Evolutionary conservation across 257 asterid genomes (phyloP), one percentile per base, ranked within the genome.

Genomic region (Handroanthus guayacan): DNA sequence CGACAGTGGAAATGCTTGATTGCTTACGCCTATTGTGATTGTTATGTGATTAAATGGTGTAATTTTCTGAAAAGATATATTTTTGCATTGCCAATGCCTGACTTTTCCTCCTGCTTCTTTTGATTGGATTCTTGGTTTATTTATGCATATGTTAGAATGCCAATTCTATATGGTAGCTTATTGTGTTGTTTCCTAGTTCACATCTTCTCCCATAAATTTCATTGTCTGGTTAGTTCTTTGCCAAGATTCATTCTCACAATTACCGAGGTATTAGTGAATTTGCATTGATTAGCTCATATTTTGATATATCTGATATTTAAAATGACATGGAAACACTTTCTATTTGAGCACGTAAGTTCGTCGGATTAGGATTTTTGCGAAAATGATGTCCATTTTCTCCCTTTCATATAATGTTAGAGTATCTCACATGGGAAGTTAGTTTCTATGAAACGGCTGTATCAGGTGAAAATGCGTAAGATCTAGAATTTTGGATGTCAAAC

Each of bases 1-100:
- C 7, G 16, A 52, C 39, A 52, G 62, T 65, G 66, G 79, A 54
- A 64, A 48, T 67, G 20, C 74, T 63, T 71, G 79, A 62, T 67
- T 67, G 51, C 74, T 57, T 61, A 39, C 55, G 39, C 14, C n/a
- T 25, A 17, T 34, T 67, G 34, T 25, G 69, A 36, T 62, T 43
- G 41, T 58, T 74, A 66, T 86, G 63, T 62, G 48, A 57, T 63
- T 68, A 62, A 55, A 43, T 52, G 66, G 61, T 74, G 62, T 76
- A 65, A 36, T 48, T 61, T 67, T 36, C 39, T 51, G 41, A 37
- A 20, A 7, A 45, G n/a, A 11, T 45, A 43, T 57, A 18, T 69
- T 75, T 58, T 45, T 41, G 63, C 16, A 50, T 68, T 75, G 72
- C 57, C n/a, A 67, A 69, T 62, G 69, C 54, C 62, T 61, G 55